Base-by-base conservation (phyloP, 306 rosid species). In the barrel medic (Medicago truncatula) region DNA sequence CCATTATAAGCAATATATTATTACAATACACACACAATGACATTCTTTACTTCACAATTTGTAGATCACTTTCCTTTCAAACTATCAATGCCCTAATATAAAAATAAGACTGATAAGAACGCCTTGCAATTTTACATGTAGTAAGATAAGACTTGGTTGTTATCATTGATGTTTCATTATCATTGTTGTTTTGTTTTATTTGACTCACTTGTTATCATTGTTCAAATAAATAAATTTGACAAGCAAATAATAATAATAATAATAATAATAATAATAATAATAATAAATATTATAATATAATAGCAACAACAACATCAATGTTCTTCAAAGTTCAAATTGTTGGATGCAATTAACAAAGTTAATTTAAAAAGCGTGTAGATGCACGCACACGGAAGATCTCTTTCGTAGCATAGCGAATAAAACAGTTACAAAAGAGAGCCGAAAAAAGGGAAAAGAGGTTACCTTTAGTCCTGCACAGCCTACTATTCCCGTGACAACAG, bases 391-490 rank as follows among this genome's bases (percentile, higher is more conserved):
- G 17, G 39, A 67, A 72, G 47, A 34, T 34, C 73, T 21, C 16
- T 23, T 67, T 68, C 14, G 31, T 46, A 20, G 40, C 23, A 60
- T 25, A 57, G 38, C 39, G 34, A 49, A 74, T 20, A 71, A 57
- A 70, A 14, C n/a, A 76, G 52, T 8, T 38, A 28, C 75, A 59
- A 65, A 50, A 43, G 50, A 40, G 18, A 13, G 59, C 34, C 58
- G 13, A 76, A 60, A 70, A 59, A 1, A n/a, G n/a, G 74, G 71
- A 53, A 38, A 66, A 60, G 68, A 46, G 73, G 75, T 77, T 88
- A 95, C 99, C 99, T 89, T 89, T 21, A 95, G 77, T 81, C 99
- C 99, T 66, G 99, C 99, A 84, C 99, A 95, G 38, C 99, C 99
- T 67, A 95, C 99, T 52, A 95, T 95, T 81, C 97, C 99, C 4